phyloP scores from a whole-genome alignment of 139 green algal genomes.

The Chlamydomonas sphaeroides region DNA sequence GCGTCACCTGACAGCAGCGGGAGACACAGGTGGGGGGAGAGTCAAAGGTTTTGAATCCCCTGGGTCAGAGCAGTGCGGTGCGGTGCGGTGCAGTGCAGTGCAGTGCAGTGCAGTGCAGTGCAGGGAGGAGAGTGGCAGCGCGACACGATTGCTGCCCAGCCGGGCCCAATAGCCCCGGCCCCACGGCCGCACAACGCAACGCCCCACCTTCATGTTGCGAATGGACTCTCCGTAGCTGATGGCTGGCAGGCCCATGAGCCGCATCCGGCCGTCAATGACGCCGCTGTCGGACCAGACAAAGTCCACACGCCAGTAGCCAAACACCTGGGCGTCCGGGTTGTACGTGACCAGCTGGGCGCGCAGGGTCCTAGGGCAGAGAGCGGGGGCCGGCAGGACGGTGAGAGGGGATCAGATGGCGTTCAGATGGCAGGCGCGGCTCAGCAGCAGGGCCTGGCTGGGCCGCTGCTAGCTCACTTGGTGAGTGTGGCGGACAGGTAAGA shows the following conservation, averaged over 20 bases:
- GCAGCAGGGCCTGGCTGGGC: too few species aligned
- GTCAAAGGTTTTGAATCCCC: too few species aligned
- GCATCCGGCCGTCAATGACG: conserved; percentile 16
- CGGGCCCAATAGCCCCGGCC: too few species aligned
- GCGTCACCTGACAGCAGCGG: too few species aligned
- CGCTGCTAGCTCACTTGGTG: conserved; percentile 1
- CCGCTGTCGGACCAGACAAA: conserved; percentile 36
- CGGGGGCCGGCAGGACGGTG: background rate
- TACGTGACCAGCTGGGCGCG: conserved; percentile 33
- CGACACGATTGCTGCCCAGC: too few species aligned
- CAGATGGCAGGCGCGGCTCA: too few species aligned
- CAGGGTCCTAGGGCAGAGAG: background rate
- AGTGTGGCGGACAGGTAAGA: conserved; percentile 34
- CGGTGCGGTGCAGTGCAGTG: too few species aligned
- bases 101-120: background rate
- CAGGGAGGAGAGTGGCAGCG: background rate
- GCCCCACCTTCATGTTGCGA: background rate
- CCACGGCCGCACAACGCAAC: too few species aligned
- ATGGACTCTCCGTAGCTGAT: conserved; percentile 37
- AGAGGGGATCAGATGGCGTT: too few species aligned
- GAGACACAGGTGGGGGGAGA: too few species aligned
- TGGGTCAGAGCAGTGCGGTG: too few species aligned
- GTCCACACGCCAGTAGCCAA: conserved; percentile 38
- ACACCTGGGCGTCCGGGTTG: conserved; percentile 36
- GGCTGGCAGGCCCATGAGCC: conserved; percentile 25